These are phyloP conservation scores for Blyttiomyces sp. DNA, from an alignment of 371 early-diverging fungal genomes.

Conservation along the genomic window DNA sequence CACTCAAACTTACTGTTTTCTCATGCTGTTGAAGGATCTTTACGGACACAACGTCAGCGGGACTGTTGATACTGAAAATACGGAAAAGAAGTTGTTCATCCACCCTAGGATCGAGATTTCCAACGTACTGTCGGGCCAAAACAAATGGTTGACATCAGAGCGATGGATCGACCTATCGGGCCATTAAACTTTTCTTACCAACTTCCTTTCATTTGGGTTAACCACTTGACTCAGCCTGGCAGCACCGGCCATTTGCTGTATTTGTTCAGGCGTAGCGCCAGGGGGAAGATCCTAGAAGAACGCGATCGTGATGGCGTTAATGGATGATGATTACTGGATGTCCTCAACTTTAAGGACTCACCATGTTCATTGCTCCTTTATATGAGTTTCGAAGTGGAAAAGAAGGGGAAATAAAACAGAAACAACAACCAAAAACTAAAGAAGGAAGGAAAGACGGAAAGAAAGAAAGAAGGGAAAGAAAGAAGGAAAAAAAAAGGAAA, in stretches of 20 bases:
- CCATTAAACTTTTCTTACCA: neutral
- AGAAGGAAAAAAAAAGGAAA: neutral
- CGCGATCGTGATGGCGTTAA: neutral
- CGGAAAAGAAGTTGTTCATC: constrained; percentile 74
- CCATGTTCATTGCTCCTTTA: neutral
- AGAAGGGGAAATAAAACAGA: neutral
- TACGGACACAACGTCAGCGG: constrained; percentile 65
- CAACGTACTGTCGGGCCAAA: constrained; percentile 58
- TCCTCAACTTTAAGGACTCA: neutral
- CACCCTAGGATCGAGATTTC: constrained; percentile 82
- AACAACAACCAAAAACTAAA: neutral
- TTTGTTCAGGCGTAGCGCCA: neutral
- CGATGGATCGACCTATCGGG: neutral
- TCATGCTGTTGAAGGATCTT: constrained; percentile 71
- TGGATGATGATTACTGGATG: neutral
- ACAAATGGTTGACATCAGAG: neutral
- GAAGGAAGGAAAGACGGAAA: neutral
- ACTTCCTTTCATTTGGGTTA: constrained; percentile 8
- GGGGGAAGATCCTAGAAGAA: neutral
- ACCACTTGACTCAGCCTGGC: neutral
- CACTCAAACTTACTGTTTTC: constrained; percentile 63
- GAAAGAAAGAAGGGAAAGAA: neutral
- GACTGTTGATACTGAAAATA: constrained; percentile 55
- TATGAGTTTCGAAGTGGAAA: neutral
- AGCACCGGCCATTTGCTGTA: neutral